Base-by-base conservation (phyloP, 2,329 filamentous ascomycete genomes). In the Pseudophaeomoniella oleicola region DNA sequence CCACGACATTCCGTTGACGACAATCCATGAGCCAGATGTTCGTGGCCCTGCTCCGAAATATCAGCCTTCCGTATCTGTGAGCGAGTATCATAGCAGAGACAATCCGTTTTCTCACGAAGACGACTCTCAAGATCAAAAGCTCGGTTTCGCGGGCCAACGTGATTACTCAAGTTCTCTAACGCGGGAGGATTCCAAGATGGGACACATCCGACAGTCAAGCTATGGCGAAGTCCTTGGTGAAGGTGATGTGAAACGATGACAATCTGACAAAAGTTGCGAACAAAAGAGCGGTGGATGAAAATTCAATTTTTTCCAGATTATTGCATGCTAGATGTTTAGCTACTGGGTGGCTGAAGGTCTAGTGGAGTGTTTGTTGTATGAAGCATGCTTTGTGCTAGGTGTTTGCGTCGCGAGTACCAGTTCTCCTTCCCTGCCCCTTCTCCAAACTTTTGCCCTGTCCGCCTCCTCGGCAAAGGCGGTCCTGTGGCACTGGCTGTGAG, bases 111-210 rank as follows among this genome's bases (percentile, higher is more conserved):
- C 18, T 16, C 37, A 38, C 31, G 47, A 50, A 29, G 45, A 49
- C 2, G 44, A 51, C 30, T 59, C 55, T 41, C 46, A 54, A 5
- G 55, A 61, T 39, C 55, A 62, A 44, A 65, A 65, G 40, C 32
- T 60, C 22, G 62, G 60, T 1, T 63, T 59, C 42, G 58, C 56
- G 1, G 60, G 60, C 0, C 55, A 59, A 33, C 49, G 57, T 37
- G 49, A 51, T 12, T 54, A 53, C 37, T 47, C 47, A 5, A 32
- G 48, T 34, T 51, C 53, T 15, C 37, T 56, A 13, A 48, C 14
- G 32, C n/a, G 13, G 13, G 32, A 19, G 19, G 32, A 15, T 6
- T 17, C 32, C 4, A 16, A 10, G 13, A 12, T 12, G n/a, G 32
- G 32, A 6, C 10, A 18, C n/a, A 15, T 18, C 6, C 15, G 32